Conservation (phyloP, 1,284 basidiomycete genomes). For the Papiliotrema laurentii region DNA sequence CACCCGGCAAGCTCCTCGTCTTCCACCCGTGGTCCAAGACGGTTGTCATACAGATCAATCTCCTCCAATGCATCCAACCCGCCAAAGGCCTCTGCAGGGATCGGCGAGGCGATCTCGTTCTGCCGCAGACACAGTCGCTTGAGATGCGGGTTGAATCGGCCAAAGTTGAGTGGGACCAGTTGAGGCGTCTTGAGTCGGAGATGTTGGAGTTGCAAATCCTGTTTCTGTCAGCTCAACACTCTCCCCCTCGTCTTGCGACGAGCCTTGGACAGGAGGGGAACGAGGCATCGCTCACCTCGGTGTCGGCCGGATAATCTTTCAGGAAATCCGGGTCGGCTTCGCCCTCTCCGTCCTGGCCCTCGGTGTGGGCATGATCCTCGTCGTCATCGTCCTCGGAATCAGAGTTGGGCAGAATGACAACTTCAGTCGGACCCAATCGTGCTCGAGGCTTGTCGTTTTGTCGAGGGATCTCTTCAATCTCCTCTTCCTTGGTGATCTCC, state of each 20-base stretch:
- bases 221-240: conserved; percentile 2
- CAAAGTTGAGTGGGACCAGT: conserved; percentile 57
- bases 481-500: too few relatives aligned
- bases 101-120: conserved; percentile 66
- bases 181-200: conserved; percentile 61
- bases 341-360: conserved; percentile 16
- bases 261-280: too few relatives aligned
- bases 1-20: conserved; percentile 60
- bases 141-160: conserved; percentile 65
- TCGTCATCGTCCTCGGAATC: conserved; percentile 27
- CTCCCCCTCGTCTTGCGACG: conserved; percentile 9
- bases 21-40: conserved; percentile 63
- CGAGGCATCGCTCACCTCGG: conserved; percentile 68
- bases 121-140: conserved; percentile 82
- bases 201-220: conserved; percentile 91
- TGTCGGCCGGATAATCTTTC: conserved; percentile 56
- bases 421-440: conserved; percentile 32
- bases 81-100: conserved; percentile 65
- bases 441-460: conserved; percentile 29
- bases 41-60: conserved; percentile 93
- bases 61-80: conserved; percentile 65
- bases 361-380: conserved; percentile 14
- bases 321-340: conserved; percentile 50
- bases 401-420: conserved; percentile 29
- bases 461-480: too few relatives aligned